These are phyloP conservation scores for Eucalyptus polyanthemos DNA, from an alignment of 345 rosid species.

Conservation along the genomic window DNA sequence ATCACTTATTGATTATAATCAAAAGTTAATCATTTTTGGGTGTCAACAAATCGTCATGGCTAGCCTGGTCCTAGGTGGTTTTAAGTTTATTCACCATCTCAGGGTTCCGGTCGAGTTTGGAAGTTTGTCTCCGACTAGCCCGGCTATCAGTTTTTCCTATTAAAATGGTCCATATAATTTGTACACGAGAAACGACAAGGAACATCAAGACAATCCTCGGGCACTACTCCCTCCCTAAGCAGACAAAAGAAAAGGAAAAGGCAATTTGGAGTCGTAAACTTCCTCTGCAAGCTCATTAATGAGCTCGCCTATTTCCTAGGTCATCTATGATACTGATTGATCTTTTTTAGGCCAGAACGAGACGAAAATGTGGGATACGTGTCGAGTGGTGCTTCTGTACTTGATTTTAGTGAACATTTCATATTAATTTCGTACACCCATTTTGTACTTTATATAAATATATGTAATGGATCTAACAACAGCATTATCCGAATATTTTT, in stretches of 20 bases:
- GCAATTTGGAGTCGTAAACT: not conserved
- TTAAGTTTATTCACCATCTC: not conserved
- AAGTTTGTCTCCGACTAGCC: not conserved
- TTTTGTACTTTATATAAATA: not conserved
- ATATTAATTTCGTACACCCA: not conserved
- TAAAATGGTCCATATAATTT: not conserved
- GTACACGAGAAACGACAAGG: not conserved
- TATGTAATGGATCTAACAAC: not conserved
- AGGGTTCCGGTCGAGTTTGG: not conserved
- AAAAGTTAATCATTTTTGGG: not conserved
- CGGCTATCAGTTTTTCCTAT: not conserved
- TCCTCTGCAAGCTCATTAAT: not conserved
- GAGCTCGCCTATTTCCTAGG: not conserved
- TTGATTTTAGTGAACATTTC: not conserved
- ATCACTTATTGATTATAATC: not conserved
- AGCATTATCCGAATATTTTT: constrained; percentile 9
- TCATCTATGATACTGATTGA: not conserved
- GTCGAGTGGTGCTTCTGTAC: not conserved
- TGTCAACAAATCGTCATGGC: not conserved
- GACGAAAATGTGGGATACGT: not conserved
- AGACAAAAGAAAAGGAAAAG: not conserved
- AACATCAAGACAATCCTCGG: not conserved
- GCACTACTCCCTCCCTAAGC: not conserved
- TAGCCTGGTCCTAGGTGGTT: not conserved
- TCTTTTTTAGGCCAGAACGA: not conserved